Conservation (phyloP, 305 asterid species). For the Coffea humblotiana region DNA sequence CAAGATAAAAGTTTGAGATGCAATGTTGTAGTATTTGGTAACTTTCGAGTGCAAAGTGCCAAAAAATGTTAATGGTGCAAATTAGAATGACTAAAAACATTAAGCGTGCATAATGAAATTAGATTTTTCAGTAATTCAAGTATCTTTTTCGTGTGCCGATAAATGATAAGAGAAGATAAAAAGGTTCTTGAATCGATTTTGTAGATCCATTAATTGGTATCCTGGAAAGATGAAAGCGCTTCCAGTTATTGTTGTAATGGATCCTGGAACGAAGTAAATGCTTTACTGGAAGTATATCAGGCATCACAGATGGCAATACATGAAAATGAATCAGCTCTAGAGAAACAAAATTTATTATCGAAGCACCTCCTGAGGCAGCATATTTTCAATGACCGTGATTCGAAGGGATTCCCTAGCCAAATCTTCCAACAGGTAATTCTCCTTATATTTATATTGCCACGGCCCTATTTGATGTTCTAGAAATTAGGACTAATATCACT, state of each 20-base stretch:
- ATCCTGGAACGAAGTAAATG: slow-evolving; percentile 40
- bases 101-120: too few species aligned
- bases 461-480: too few species aligned
- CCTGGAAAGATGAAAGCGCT: slow-evolving; percentile 37
- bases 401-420: slow-evolving; percentile 36
- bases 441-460: neutral
- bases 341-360: slow-evolving; percentile 46
- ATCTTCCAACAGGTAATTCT: slow-evolving; percentile 60
- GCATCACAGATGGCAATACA: slow-evolving; percentile 58
- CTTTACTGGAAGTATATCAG: slow-evolving; percentile 56
- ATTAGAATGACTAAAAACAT: too few species aligned
- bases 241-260: slow-evolving; percentile 37
- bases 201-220: slow-evolving; percentile 55
- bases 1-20: too few species aligned
- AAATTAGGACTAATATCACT: neutral
- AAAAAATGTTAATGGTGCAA: too few species aligned
- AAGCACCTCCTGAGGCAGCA: slow-evolving; percentile 47
- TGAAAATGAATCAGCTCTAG: slow-evolving; percentile 51
- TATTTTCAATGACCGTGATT: slow-evolving; percentile 31
- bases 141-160: too few species aligned
- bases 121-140: too few species aligned
- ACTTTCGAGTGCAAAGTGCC: too few species aligned
- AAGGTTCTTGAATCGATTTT: slow-evolving; percentile 17
- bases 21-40: too few species aligned
- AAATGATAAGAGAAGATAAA: too few species aligned